These are phyloP conservation scores for Pholiota conissans DNA, from an alignment of 768 basidiomycete genomes.

Conservation along the genomic window DNA sequence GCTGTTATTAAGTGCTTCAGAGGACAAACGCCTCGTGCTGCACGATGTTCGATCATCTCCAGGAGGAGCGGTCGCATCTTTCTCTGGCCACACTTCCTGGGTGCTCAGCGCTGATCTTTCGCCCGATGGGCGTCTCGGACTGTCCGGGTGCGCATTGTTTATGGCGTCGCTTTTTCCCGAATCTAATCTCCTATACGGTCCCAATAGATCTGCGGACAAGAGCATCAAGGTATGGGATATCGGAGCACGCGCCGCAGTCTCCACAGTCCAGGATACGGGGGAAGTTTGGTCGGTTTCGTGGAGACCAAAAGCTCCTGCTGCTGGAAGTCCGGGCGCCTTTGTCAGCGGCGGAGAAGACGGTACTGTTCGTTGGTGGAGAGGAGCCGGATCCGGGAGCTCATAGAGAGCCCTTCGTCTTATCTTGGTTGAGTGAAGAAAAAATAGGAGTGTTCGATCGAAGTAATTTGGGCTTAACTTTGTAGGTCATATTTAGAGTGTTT, in stretches of 20 bases:
- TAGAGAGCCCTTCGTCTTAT: not conserved
- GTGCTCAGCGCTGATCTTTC: conserved; percentile 82
- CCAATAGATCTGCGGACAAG: conserved; percentile 75
- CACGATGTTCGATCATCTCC: conserved; percentile 84
- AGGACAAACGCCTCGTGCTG: conserved; percentile 88
- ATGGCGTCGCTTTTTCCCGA: not conserved
- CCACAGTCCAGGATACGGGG: conserved; percentile 73
- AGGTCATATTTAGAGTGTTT: not conserved
- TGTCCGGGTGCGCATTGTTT: conserved; percentile 64
- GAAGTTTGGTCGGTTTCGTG: conserved; percentile 87
- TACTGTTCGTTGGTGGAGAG: conserved; percentile 73
- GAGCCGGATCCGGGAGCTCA: conserved; percentile 47
- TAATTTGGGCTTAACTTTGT: not conserved
- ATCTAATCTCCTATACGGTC: conserved; percentile 1
- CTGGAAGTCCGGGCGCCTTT: conserved; percentile 62
- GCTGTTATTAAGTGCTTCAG: conserved; percentile 88
- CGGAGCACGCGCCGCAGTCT: conserved; percentile 68
- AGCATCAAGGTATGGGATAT: conserved; percentile 89
- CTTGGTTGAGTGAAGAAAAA: not conserved
- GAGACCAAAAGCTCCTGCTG: conserved; percentile 61
- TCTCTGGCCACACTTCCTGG: conserved; percentile 91
- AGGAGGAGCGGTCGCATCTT: conserved; percentile 81
- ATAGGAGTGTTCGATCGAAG: not conserved
- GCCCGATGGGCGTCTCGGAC: conserved; percentile 74
- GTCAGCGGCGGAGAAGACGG: conserved; percentile 80